phyloP scores from a whole-genome alignment of 371 early-diverging fungal genomes.

The Mortierella sp. region DNA sequence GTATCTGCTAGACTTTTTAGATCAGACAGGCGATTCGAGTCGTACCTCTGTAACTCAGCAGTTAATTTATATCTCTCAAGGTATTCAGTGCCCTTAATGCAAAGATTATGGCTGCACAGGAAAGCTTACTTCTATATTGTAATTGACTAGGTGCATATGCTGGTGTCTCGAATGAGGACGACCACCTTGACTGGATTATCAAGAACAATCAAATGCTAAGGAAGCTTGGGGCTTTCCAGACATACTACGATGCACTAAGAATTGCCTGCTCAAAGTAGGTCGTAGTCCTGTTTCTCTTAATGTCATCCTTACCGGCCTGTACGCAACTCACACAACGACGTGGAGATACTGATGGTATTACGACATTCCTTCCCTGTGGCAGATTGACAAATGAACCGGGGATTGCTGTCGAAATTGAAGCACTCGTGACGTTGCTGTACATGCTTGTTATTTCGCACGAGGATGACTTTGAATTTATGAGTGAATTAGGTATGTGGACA shows the following conservation, averaged over 20 bases:
- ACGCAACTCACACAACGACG: neutral
- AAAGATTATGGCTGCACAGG: neutral
- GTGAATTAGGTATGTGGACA: slow-evolving; percentile 35
- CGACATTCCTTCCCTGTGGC: neutral
- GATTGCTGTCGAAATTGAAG: slow-evolving; percentile 38
- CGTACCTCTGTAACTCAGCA: slow-evolving; percentile 63
- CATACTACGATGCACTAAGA: slow-evolving; percentile 48
- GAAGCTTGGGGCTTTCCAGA: slow-evolving; percentile 43
- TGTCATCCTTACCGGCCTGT: neutral
- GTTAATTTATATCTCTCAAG: slow-evolving; percentile 73
- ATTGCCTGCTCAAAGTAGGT: slow-evolving; percentile 53
- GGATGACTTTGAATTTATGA: slow-evolving; percentile 44
- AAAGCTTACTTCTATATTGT: neutral
- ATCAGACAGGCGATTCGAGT: slow-evolving; percentile 59
- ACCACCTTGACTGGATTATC: slow-evolving; percentile 63
- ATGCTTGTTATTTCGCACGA: slow-evolving; percentile 53
- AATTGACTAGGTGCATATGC: slow-evolving; percentile 28
- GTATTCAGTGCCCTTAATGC: slow-evolving; percentile 47
- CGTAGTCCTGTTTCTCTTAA: neutral
- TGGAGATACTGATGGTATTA: neutral
- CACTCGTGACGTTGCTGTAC: slow-evolving; percentile 40
- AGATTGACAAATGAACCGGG: slow-evolving; percentile 41
- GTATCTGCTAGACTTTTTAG: slow-evolving; percentile 68
- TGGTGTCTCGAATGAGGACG: slow-evolving; percentile 46
- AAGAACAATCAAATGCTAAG: slow-evolving; percentile 61